Evolutionary conservation across 2,329 filamentous ascomycete species (phyloP).

Genomic region (Ceratocystis cubensis): DNA sequence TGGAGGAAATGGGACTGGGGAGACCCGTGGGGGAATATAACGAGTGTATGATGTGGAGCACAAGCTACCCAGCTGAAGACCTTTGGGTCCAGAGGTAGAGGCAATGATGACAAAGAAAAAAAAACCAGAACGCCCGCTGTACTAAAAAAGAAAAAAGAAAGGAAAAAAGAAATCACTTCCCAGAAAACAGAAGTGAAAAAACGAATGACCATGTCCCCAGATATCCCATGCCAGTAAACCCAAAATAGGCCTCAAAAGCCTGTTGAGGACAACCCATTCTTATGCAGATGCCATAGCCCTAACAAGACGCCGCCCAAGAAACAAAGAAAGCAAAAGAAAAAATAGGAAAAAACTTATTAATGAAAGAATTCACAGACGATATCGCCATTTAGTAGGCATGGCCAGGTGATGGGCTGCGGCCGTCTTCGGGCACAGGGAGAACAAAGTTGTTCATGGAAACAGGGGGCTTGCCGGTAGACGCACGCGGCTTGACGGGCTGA

Average conservation of each 20-base stretch:
- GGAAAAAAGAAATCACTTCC: not conserved
- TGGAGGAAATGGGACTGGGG: not conserved
- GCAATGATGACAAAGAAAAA: constrained; percentile 7
- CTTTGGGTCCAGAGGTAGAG: not conserved
- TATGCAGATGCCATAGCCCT: not conserved
- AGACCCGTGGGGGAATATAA: not conserved
- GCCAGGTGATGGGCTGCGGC: constrained; percentile 11
- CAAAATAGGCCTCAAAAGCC: not conserved
- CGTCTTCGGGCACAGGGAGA: not conserved
- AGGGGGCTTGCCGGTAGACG: constrained; percentile 31
- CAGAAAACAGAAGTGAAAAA: not conserved
- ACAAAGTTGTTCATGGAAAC: constrained; percentile 16
- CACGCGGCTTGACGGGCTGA: constrained; percentile 76
- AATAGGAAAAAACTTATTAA: not conserved
- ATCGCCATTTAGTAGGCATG: constrained; percentile 9
- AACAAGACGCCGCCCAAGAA: constrained; percentile 11
- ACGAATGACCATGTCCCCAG: constrained; percentile 2
- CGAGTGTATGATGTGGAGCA: not conserved
- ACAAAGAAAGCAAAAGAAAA: not conserved
- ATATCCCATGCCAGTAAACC: constrained; percentile 4
- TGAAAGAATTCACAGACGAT: not conserved
- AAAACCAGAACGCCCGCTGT: constrained; percentile 5
- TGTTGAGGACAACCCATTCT: not conserved
- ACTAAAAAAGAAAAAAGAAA: not conserved
- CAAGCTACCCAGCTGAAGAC: not conserved